Conservation (phyloP, 192 early-diverging fungal species). For the Bifiguratus adelaidae region DNA sequence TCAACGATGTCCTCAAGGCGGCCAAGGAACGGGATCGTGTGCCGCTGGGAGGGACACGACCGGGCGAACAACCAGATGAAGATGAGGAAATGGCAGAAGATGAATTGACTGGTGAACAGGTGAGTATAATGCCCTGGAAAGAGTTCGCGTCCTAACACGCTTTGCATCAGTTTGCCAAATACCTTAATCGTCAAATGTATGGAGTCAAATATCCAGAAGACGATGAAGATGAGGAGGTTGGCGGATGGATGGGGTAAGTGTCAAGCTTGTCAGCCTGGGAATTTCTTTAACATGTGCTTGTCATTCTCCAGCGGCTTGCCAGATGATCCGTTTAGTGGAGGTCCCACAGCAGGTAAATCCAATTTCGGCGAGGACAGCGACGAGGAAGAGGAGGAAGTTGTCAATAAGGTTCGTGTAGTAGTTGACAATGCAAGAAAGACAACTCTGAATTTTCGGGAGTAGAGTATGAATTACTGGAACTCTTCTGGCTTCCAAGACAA, state of each 20-base stretch:
- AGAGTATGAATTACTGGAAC: neutral
- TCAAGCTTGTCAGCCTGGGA: neutral
- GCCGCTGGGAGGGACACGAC: constrained; percentile 35
- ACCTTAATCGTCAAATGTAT: constrained; percentile 3
- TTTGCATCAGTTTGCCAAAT: neutral
- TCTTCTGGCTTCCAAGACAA: too few species aligned
- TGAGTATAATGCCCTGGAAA: neutral
- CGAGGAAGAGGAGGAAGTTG: constrained; percentile 1
- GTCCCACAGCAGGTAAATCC: too few species aligned
- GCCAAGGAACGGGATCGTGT: constrained; percentile 18
- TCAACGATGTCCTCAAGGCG: constrained; percentile 8
- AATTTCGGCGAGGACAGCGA: constrained; percentile 1
- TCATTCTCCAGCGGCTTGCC: neutral
- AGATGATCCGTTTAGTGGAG: too few species aligned
- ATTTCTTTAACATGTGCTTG: neutral
- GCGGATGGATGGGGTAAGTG: constrained; percentile 16
- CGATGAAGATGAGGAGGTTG: constrained; percentile 14
- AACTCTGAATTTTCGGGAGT: neutral
- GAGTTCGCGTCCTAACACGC: neutral
- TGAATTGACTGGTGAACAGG: neutral
- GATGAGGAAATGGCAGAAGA: constrained; percentile 1
- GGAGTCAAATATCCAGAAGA: neutral
- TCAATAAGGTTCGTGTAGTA: neutral
- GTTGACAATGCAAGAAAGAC: neutral
- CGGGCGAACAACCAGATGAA: constrained; percentile 11